Conservation (phyloP, 352 stramenopile species). For the Globisporangium alternatum region DNA sequence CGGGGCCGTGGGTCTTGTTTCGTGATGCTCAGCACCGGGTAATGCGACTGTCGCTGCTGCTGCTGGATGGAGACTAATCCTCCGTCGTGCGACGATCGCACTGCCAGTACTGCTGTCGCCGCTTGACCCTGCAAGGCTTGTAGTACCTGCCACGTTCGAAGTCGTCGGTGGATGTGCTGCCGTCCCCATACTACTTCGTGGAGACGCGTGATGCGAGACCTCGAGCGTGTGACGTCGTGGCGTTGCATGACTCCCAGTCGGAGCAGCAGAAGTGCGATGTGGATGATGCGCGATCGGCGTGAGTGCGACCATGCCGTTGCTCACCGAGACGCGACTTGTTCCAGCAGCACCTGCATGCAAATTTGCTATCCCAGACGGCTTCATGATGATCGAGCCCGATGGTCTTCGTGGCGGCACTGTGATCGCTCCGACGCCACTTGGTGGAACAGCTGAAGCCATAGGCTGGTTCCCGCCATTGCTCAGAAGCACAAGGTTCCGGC, state of each 20-base stretch:
- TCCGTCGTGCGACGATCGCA: not conserved
- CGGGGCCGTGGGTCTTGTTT: not conserved
- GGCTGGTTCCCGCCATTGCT: slow-evolving; percentile 17
- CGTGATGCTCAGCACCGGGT: not conserved
- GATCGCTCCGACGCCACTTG: slow-evolving; percentile 3
- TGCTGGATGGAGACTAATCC: slow-evolving; percentile 2
- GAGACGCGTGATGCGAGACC: slow-evolving; percentile 6
- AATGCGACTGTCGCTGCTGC: not conserved
- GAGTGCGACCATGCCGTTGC: slow-evolving; percentile 38
- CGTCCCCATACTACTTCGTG: not conserved
- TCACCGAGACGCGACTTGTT: slow-evolving; percentile 22
- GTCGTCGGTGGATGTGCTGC: not conserved
- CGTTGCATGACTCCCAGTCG: not conserved
- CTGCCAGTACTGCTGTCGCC: slow-evolving; percentile 1
- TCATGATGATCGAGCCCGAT: not conserved
- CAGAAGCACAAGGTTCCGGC: slow-evolving; percentile 43
- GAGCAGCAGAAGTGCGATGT: not conserved
- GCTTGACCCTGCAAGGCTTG: not conserved
- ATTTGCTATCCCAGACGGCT: not conserved
- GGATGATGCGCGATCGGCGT: slow-evolving; percentile 19
- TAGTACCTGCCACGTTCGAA: not conserved
- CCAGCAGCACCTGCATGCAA: not conserved
- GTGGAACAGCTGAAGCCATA: not conserved
- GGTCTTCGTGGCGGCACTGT: slow-evolving; percentile 7
- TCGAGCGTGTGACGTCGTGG: slow-evolving; percentile 19